A percentile compares a stretch with the other conserved stretches of the same genome.
Evolutionary conservation across 202 grass and related monocot genomes (phyloP).

Genomic region (Zoysia matrella): DNA sequence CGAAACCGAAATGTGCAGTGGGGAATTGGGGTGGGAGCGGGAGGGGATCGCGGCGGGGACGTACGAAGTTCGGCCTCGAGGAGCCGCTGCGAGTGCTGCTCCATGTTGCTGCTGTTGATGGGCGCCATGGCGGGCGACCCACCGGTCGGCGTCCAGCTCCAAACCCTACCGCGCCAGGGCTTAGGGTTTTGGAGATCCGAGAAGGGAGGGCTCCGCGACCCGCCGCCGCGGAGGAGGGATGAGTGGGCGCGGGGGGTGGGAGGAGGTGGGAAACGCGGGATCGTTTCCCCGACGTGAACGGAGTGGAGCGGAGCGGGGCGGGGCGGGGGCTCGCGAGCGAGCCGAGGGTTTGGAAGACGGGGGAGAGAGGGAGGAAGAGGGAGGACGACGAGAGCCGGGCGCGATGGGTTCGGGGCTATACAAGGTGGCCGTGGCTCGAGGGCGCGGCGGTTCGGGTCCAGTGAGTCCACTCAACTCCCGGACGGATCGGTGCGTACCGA

Average conservation of each 20-base stretch:
- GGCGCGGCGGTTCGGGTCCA: too few species aligned
- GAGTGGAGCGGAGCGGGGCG: too few species aligned
- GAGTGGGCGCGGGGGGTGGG: not conserved
- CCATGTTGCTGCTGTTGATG: constrained; percentile 82
- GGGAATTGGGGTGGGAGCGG: not conserved
- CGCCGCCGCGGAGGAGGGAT: not conserved
- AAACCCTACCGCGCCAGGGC: constrained; percentile 60
- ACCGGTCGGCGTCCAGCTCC: constrained; percentile 18
- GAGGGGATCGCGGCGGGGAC: not conserved
- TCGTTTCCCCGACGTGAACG: constrained; percentile 10
- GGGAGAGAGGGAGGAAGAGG: not conserved
- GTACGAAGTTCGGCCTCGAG: constrained; percentile 73
- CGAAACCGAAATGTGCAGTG: too few species aligned
- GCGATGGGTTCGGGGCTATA: not conserved
- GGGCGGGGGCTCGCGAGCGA: constrained; percentile 37
- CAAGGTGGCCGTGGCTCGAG: not conserved
- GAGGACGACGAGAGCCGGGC: constrained; percentile 1
- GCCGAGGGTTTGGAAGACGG: constrained; percentile 35
- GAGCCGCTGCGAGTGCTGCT: constrained; percentile 88
- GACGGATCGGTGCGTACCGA: too few species aligned
- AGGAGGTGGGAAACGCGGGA: not conserved
- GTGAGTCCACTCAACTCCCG: too few species aligned
- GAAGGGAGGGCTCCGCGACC: constrained; percentile 17
- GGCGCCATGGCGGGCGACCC: constrained; percentile 42
- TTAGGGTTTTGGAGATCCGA: constrained; percentile 60